Evolutionary conservation across 2,329 filamentous ascomycete genomes (phyloP).

Genomic region (Pezicula neosporulosa): DNA sequence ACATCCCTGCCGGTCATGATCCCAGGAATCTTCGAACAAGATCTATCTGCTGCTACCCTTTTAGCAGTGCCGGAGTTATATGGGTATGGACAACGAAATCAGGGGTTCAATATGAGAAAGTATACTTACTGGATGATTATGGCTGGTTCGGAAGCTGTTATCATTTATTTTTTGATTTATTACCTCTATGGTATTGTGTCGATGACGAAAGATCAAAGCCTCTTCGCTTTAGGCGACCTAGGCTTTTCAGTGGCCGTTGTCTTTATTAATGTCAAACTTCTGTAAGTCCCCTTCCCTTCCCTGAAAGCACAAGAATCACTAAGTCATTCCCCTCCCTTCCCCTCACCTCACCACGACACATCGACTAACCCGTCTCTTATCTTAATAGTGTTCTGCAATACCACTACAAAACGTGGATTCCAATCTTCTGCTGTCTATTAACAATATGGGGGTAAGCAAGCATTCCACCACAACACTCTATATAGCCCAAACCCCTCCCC

Average conservation of each 20-base stretch:
- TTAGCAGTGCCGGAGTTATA: conserved; percentile 89
- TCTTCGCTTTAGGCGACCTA: conserved; percentile 71
- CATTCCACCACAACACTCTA: too few species aligned
- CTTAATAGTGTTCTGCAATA: conserved; percentile 62
- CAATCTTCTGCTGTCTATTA: conserved; percentile 51
- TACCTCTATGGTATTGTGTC: conserved; percentile 56
- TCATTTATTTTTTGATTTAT: conserved; percentile 72
- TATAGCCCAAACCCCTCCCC: too few species aligned
- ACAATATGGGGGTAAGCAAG: conserved; percentile 38
- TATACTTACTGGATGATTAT: conserved; percentile 79
- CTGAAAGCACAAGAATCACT: too few species aligned
- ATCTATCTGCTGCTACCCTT: conserved; percentile 75
- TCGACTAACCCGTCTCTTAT: too few species aligned
- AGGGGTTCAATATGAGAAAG: conserved; percentile 72
- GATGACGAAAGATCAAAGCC: conserved; percentile 58
- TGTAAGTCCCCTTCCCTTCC: conserved; percentile 43
- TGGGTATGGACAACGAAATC: conserved; percentile 70
- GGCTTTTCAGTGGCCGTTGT: conserved; percentile 67
- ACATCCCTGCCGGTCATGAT: conserved; percentile 84
- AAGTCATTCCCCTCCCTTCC: conserved; percentile 19
- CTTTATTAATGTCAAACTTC: conserved; percentile 70
- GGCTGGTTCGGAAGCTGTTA: conserved; percentile 66
- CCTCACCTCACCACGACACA: conserved; percentile 29
- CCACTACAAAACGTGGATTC: conserved; percentile 70
- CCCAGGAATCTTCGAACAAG: conserved; percentile 86